phyloP scores from a whole-genome alignment of 106 monocot genomes.

The Chionographis japonica region DNA sequence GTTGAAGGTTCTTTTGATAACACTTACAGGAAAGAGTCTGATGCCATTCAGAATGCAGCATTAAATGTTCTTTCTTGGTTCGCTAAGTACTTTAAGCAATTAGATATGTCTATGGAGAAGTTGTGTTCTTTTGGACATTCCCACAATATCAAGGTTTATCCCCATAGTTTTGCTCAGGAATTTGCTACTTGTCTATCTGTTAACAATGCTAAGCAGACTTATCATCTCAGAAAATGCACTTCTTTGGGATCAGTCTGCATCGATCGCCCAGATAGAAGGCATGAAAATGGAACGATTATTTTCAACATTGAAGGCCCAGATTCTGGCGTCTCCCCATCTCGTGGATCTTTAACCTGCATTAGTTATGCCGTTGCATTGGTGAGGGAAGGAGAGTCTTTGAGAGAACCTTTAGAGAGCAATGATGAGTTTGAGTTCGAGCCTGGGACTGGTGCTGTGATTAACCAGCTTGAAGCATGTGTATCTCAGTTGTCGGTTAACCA shows the following conservation, averaged over 20 bases:
- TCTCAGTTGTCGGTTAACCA: constrained; percentile 71
- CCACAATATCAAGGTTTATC: constrained; percentile 27
- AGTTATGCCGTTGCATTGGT: constrained; percentile 58
- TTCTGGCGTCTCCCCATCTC: constrained; percentile 50
- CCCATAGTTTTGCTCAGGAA: constrained; percentile 33
- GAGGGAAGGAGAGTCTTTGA: constrained; percentile 18
- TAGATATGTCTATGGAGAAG: constrained; percentile 30
- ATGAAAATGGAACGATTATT: constrained; percentile 30
- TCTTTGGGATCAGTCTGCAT: constrained; percentile 1
- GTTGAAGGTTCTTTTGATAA: constrained; percentile 38
- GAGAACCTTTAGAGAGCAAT: constrained; percentile 53
- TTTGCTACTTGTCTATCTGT: constrained; percentile 31
- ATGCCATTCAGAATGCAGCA: constrained; percentile 76
- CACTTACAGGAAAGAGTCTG: constrained; percentile 62
- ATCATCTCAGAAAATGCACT: constrained; percentile 5
- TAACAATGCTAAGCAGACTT: constrained; percentile 13
- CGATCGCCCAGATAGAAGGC: constrained; percentile 1
- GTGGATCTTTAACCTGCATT: constrained; percentile 66
- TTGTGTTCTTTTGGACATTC: constrained; percentile 26
- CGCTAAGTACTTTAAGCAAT: constrained; percentile 43
- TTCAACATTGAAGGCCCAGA: constrained; percentile 52
- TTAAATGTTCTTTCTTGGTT: constrained; percentile 71
- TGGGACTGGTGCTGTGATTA: constrained; percentile 69
- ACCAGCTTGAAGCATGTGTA: constrained; percentile 60
- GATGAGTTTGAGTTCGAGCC: constrained; percentile 93